These are phyloP conservation scores for Yamadazyma endophytica DNA, from an alignment of 805 yeast genomes.

Conservation along the genomic window DNA sequence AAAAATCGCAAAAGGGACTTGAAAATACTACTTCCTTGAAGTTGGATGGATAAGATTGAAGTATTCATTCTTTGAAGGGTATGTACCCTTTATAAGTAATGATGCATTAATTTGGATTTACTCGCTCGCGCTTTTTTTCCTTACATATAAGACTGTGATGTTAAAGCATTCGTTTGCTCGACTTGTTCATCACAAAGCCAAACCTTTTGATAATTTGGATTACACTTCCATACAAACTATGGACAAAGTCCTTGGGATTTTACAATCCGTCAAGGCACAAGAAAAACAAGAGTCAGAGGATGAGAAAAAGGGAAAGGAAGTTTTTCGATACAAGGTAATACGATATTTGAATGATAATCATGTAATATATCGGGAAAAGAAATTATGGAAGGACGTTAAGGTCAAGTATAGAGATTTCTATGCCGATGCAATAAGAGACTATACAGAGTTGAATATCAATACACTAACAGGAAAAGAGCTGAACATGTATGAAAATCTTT, in stretches of 20 bases:
- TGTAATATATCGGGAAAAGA: conserved; percentile 7
- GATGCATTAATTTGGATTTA: too few relatives aligned
- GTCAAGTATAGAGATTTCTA: conserved; percentile 6
- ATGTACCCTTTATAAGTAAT: too few relatives aligned
- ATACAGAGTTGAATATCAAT: conserved; percentile 1
- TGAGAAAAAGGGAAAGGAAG: conserved; percentile 11
- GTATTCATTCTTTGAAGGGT: too few relatives aligned
- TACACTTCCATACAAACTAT: conserved; percentile 12
- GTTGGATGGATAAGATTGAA: too few relatives aligned
- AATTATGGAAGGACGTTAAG: conserved; percentile 7
- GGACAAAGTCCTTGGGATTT: conserved; percentile 12
- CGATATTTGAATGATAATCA: conserved; percentile 11
- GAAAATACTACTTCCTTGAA: too few relatives aligned
- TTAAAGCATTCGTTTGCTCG: background rate
- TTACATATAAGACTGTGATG: conserved; percentile 1
- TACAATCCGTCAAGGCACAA: conserved; percentile 7
- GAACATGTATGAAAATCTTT: conserved; percentile 6
- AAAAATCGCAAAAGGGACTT: too few relatives aligned
- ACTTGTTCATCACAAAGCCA: conserved; percentile 1
- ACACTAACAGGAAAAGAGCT: background rate
- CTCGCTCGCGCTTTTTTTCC: conserved; percentile 2
- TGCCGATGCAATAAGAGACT: conserved; percentile 6
- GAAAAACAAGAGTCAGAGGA: conserved; percentile 1
- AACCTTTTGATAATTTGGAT: conserved; percentile 9
- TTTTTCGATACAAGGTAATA: conserved; percentile 11